Evolutionary conservation across 768 basidiomycete species (phyloP), one percentile per base, ranked within the genome.

Genomic region (Pholiota conissans): DNA sequence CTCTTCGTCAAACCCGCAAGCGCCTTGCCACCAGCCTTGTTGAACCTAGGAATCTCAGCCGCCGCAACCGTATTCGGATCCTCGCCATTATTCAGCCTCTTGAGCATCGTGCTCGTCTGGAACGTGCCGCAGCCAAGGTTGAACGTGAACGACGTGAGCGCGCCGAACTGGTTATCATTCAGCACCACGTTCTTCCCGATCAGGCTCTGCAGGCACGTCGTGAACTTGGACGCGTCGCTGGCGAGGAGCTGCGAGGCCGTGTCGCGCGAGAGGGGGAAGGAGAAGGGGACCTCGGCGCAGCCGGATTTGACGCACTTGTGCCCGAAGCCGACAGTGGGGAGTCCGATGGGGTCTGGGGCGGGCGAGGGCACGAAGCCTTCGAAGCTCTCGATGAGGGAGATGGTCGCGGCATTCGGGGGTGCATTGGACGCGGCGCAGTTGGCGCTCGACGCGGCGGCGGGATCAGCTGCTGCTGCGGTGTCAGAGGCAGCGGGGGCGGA

Each of bases 81-180:
- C 63, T 74, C 71, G 16, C 73, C 74, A 9, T 59, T 61, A 55
- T 76, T 76, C 58, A 76, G 59, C 32, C 74, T 58, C 55, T 63
- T 68, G 51, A 73, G 47, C 58, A 76, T 56, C 11, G 71, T 73
- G 26, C 71, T 73, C 7, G 56, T 58, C 57, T 67, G 51, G 27
- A 71, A 65, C 13, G 60, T 67, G 13, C 64, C 67, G 37, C 73
- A 74, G 24, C 73, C 73, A 11, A 67, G 61, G 55, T 76, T 74
- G 60, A 71, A 74, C 48, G 73, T 60, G 53, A 67, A 73, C 11
- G 68, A 65, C 1, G 67, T 63, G 28, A 76, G 58, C 8, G 74
- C 73, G 22, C 72, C 73, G 62, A 70, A 70, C 56, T 76, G 74
- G 63, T 74, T 74, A 45, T 71, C 74, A 40, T 72, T 76, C 47